These are phyloP conservation scores for Vachellia collinsii DNA, from an alignment of 306 rosid genomes.

Conservation along the genomic window DNA sequence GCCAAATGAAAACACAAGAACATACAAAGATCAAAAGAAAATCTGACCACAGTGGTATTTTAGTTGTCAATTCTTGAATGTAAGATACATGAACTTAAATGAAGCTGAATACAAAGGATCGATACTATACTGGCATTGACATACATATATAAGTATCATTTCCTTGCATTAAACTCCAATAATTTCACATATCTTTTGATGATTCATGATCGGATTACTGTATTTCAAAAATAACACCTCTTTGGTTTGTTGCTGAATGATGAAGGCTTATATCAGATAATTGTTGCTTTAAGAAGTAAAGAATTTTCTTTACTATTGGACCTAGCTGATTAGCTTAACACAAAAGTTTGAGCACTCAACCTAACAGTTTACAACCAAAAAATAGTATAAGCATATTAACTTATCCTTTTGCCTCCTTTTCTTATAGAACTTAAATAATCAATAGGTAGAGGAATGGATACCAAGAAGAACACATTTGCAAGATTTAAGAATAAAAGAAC, in stretches of 20 bases:
- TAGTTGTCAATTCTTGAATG: no score
- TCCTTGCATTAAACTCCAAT: no score
- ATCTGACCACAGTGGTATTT: no score
- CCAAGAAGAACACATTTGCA: constrained; percentile 36
- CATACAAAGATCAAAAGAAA: no score
- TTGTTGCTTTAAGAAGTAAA: constrained; percentile 23
- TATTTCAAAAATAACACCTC: constrained; percentile 42
- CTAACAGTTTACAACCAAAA: constrained; percentile 5
- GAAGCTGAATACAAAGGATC: no score
- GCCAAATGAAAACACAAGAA: no score
- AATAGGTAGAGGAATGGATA: constrained; percentile 8
- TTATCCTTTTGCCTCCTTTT: background rate
- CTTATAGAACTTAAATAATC: background rate
- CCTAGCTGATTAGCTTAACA: constrained; percentile 1
- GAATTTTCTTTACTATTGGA: background rate
- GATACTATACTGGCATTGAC: no score
- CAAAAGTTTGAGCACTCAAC: constrained; percentile 14
- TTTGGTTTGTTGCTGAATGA: constrained; percentile 62
- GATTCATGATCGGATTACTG: no score
- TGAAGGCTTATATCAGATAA: constrained; percentile 31
- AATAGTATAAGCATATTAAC: constrained; percentile 16
- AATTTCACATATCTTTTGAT: no score
- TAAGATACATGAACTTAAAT: no score
- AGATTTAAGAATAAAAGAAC: constrained; percentile 18
- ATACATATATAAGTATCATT: no score